Base-by-base conservation (phyloP, 1,284 basidiomycete species). In the Ustilago nuda region DNA sequence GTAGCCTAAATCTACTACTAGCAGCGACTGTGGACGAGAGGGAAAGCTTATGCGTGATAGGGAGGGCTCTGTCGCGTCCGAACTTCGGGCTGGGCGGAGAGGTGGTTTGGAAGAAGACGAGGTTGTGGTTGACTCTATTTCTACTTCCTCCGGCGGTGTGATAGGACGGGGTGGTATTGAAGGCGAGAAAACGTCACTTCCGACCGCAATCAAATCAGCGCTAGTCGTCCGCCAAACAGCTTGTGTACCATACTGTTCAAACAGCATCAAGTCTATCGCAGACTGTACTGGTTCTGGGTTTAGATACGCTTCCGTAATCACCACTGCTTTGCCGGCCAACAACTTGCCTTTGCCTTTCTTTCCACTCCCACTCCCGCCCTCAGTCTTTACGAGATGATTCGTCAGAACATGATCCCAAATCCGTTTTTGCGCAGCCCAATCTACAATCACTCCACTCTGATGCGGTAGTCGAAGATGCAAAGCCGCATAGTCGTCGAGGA, bases 191-290 rank as follows among this genome's bases (percentile, higher is more conserved):
- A 50, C 37, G 37, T 62, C 56, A 1, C 46, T 73, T 4, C 61
- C 69, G 32, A 72, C 37, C 4, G 50, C 61, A 1, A 57, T 65
- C 33, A 66, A 19, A 33, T 32, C 46, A n/a, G 69, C 66, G 63
- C 71, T 71, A 4, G 60, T 57, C 68, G 67, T 68, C 39, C 94
- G 90, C 86, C 91, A 89, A 85, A 94, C 93, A 53, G 92, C 91
- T 51, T 89, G 88, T 83, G 96, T 97, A 81, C 95, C 95, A 87
- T 95, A 98, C 86, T 97, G 94, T 83, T 98, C 95, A 81, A 97
- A 97, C 0, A 96, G 88, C 84, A 98, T 92, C 87, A 97, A 92
- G 85, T 98, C 95, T 76, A 95, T 94, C 45, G 93, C 90, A 48
- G 94, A 92, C 87, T 95, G 92, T 19, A 96, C 90, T 84, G 94